A percentile compares a stretch with the other conserved stretches of the same genome.
phyloP scores from a whole-genome alignment of 2,329 filamentous ascomycete genomes.

The Hymenoscyphus fructigenus region DNA sequence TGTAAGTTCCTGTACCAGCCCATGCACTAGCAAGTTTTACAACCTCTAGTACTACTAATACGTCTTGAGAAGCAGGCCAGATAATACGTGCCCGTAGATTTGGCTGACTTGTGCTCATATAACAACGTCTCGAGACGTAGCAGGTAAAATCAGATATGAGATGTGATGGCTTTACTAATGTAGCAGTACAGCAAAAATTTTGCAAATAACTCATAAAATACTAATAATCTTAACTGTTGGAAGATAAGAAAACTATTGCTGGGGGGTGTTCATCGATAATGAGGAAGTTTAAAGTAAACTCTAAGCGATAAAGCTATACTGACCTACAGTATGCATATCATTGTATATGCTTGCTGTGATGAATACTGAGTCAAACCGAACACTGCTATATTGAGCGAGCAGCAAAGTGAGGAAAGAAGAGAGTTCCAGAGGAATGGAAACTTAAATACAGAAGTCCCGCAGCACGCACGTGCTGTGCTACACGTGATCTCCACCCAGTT shows the following conservation, averaged over 20 bases:
- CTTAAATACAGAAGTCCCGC: no score
- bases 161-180: neutral
- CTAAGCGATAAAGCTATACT: neutral
- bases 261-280: no score
- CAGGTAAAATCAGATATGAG: neutral
- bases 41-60: neutral
- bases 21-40: no score
- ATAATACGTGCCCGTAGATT: neutral
- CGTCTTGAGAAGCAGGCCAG: neutral
- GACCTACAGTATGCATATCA: neutral
- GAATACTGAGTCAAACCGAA: no score
- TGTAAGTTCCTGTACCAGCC: no score
- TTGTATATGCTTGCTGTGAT: no score
- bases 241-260: neutral
- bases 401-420: no score
- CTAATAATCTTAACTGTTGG: neutral
- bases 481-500: no score
- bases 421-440: no score
- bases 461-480: no score
- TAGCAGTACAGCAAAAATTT: neutral
- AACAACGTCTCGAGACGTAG: neutral
- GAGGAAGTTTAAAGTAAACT: neutral
- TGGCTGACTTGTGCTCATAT: neutral
- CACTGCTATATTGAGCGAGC: no score
- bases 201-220: neutral